Evolutionary conservation across 2,329 filamentous ascomycete genomes (phyloP).

Genomic region (Pseudogymnoascus sp.): DNA sequence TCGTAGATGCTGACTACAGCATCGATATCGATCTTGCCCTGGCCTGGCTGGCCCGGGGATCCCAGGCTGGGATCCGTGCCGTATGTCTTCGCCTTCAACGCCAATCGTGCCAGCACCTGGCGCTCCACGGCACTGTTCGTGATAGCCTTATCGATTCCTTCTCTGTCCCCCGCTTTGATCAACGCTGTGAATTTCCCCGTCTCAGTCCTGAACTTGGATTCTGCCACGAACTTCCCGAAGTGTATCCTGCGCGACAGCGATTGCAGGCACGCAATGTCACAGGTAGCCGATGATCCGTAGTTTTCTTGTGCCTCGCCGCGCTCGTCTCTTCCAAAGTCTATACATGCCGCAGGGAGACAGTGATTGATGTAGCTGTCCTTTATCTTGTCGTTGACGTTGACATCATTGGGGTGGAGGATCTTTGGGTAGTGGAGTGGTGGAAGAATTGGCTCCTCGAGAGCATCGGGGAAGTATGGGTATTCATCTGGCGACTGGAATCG

Average conservation of each 20-base stretch:
- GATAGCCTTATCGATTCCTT: slow-evolving; percentile 81
- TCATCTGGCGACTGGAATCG: slow-evolving; percentile 96
- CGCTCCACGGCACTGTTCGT: slow-evolving; percentile 83
- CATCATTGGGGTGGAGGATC: slow-evolving; percentile 79
- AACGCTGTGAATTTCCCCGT: slow-evolving; percentile 69
- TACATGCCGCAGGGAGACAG: slow-evolving; percentile 77
- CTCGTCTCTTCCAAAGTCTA: slow-evolving; percentile 67
- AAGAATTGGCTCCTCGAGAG: slow-evolving; percentile 72
- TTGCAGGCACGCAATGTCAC: slow-evolving; percentile 84
- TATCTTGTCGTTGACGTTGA: slow-evolving; percentile 83
- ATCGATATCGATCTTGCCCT: slow-evolving; percentile 81
- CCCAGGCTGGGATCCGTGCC: slow-evolving; percentile 73
- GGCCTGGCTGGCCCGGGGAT: slow-evolving; percentile 38
- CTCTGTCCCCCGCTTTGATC: slow-evolving; percentile 71
- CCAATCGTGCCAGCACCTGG: slow-evolving; percentile 79
- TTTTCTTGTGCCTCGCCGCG: slow-evolving; percentile 84
- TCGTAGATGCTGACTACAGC: slow-evolving; percentile 86
- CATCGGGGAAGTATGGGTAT: slow-evolving; percentile 89
- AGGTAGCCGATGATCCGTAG: slow-evolving; percentile 86
- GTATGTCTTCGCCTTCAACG: slow-evolving; percentile 86
- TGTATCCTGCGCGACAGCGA: slow-evolving; percentile 85
- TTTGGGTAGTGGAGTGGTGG: slow-evolving; percentile 78
- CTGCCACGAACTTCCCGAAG: slow-evolving; percentile 97
- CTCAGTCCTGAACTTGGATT: slow-evolving; percentile 85
- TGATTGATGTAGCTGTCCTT: slow-evolving; percentile 75